A percentile compares a stretch with the other conserved stretches of the same genome.
phyloP scores from a whole-genome alignment of 1,284 basidiomycete species.

The Marasmius fiardii region DNA sequence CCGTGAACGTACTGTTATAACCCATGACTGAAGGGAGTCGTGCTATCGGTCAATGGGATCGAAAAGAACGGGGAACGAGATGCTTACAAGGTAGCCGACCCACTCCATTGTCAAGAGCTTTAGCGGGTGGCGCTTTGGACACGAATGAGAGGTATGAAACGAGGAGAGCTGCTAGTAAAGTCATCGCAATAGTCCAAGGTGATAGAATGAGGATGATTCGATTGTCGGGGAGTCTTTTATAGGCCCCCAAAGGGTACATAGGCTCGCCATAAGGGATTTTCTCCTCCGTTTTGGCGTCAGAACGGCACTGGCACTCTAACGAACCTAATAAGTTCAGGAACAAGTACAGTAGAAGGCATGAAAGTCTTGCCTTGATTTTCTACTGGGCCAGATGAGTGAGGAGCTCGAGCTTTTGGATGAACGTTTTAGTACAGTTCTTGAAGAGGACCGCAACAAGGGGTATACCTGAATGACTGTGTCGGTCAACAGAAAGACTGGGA shows the following conservation, averaged over 20 bases:
- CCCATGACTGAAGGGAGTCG: slow-evolving; percentile 36
- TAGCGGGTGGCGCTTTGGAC: slow-evolving; percentile 1
- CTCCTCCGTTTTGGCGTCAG: neutral
- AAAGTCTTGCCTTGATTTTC: too few species aligned
- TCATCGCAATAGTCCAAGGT: slow-evolving; percentile 16
- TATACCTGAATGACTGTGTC: too few species aligned
- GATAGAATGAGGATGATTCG: slow-evolving; percentile 13
- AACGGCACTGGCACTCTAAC: neutral
- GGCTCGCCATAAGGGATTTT: neutral
- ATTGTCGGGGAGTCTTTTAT: neutral
- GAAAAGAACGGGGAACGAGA: neutral
- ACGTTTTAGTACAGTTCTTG: too few species aligned
- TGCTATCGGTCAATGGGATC: neutral
- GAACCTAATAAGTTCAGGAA: neutral
- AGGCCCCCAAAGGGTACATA: neutral
- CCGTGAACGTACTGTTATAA: slow-evolving; percentile 41
- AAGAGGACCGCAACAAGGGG: too few species aligned
- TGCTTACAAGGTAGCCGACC: slow-evolving; percentile 38
- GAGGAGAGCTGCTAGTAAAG: slow-evolving; percentile 12
- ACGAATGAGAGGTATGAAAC: slow-evolving; percentile 15
- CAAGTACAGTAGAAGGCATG: neutral
- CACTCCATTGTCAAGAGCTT: slow-evolving; percentile 23
- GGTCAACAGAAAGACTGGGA: too few species aligned
- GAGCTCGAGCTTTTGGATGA: too few species aligned
- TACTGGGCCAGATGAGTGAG: too few species aligned